Percentiles rank a stretch among this genome's conserved stretches.
Evolutionary conservation across 83 land plant genomes (phyloP).

Genomic region (Isoetes engelmannii): DNA sequence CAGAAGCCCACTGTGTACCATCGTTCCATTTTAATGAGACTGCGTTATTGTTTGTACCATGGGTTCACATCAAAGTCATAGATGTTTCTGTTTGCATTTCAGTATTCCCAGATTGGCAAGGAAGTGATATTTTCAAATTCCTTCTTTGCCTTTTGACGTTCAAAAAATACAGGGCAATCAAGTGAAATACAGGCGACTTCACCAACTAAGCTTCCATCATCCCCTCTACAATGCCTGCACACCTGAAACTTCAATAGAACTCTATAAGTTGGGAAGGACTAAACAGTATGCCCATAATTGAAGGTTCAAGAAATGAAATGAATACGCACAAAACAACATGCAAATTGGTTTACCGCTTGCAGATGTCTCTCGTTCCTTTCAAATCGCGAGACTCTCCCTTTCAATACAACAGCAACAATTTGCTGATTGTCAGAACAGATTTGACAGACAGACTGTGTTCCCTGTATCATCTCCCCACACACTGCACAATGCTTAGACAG

Average conservation of each 20-base stretch:
- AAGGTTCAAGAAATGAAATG: neutral
- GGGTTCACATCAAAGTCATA: no score
- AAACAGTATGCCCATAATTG: neutral
- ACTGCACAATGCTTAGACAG: constrained; percentile 66
- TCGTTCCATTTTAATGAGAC: no score
- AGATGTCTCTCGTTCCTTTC: constrained; percentile 81
- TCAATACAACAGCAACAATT: constrained; percentile 39
- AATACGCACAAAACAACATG: neutral
- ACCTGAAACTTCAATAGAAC: constrained; percentile 40
- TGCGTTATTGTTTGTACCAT: no score
- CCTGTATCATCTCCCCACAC: constrained; percentile 66
- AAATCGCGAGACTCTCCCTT: constrained; percentile 52
- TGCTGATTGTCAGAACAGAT: constrained; percentile 42
- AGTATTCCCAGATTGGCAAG: no score
- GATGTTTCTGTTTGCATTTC: no score
- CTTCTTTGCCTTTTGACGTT: constrained; percentile 82
- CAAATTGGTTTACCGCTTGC: constrained; percentile 50
- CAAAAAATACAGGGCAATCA: constrained; percentile 79
- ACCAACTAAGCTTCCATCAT: constrained; percentile 46
- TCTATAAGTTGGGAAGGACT: neutral
- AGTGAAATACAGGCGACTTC: constrained; percentile 76
- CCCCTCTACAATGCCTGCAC: constrained; percentile 91
- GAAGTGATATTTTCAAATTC: constrained; percentile 26
- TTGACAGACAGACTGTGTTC: constrained; percentile 42
- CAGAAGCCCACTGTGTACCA: no score